Evolutionary conservation across 176 grass and related monocot genomes (phyloP).

Genomic region (Avena eriantha): DNA sequence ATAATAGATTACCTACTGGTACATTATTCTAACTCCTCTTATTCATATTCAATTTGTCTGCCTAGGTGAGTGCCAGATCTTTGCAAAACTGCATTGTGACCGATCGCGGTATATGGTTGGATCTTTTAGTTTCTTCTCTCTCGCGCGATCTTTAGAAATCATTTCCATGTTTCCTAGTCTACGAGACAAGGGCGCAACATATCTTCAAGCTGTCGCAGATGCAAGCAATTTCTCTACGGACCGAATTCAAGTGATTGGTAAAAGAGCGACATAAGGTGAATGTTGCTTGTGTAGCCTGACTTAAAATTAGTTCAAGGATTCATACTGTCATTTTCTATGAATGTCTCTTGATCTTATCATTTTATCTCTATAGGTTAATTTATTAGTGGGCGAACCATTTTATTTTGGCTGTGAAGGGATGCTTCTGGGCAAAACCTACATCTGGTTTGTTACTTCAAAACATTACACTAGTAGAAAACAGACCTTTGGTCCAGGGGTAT

Average conservation of each 20-base stretch:
- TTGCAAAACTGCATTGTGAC: constrained; percentile 74
- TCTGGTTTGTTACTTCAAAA: constrained; percentile 70
- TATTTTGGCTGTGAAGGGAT: constrained; percentile 84
- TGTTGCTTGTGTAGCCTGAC: not conserved
- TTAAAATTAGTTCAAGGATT: constrained; percentile 16
- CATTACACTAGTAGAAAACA: too few relatives aligned
- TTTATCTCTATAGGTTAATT: constrained; percentile 63
- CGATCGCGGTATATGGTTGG: constrained; percentile 85
- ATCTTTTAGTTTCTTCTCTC: constrained; percentile 62
- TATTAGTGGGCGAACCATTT: constrained; percentile 84
- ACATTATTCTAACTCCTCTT: constrained; percentile 31
- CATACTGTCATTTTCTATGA: constrained; percentile 22
- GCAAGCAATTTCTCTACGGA: constrained; percentile 72
- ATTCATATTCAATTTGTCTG: constrained; percentile 42
- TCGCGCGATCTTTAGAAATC: constrained; percentile 66
- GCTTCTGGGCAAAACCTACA: constrained; percentile 89
- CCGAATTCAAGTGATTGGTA: constrained; percentile 66
- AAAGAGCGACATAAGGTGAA: constrained; percentile 75
- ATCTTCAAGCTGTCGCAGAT: constrained; percentile 68
- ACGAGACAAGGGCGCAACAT: constrained; percentile 61
- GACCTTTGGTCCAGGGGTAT: too few relatives aligned
- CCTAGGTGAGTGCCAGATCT: constrained; percentile 64
- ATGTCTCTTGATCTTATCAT: constrained; percentile 26
- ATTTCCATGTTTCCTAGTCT: constrained; percentile 80
- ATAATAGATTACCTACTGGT: not conserved